Evolutionary conservation across 768 basidiomycete genomes (phyloP).

Genomic region (Mycena maculata): DNA sequence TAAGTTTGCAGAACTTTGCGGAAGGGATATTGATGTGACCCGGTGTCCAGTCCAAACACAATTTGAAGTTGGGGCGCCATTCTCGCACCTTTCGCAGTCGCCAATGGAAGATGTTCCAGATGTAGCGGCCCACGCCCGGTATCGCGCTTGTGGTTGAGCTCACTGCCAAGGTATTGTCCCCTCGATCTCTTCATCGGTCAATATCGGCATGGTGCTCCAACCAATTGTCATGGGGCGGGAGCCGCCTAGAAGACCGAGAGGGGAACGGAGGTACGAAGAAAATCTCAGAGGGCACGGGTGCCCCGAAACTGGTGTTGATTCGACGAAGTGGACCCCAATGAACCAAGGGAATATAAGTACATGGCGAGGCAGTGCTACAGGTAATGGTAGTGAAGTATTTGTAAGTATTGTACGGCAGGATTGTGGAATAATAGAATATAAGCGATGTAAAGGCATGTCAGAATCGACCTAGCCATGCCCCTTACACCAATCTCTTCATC

Average conservation of each 20-base stretch:
- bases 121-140: background rate
- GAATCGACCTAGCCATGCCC: background rate
- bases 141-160: background rate
- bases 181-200: background rate
- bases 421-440: too few species aligned
- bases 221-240: slow-evolving; percentile 1
- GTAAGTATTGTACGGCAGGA: too few species aligned
- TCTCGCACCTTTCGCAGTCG: background rate
- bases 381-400: too few species aligned
- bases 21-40: background rate
- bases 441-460: too few species aligned
- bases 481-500: too few species aligned
- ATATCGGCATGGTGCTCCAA: too few species aligned
- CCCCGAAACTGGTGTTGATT: too few species aligned
- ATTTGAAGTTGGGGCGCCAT: background rate
- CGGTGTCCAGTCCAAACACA: background rate
- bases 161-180: background rate
- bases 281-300: too few species aligned
- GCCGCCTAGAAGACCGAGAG: background rate
- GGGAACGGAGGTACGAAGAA: too few species aligned
- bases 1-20: background rate
- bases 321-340: too few species aligned
- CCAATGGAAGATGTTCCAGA: background rate
- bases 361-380: too few species aligned
- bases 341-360: too few species aligned